Conservation (phyloP, 768 basidiomycete genomes). For the Sarcodon aspratus region DNA sequence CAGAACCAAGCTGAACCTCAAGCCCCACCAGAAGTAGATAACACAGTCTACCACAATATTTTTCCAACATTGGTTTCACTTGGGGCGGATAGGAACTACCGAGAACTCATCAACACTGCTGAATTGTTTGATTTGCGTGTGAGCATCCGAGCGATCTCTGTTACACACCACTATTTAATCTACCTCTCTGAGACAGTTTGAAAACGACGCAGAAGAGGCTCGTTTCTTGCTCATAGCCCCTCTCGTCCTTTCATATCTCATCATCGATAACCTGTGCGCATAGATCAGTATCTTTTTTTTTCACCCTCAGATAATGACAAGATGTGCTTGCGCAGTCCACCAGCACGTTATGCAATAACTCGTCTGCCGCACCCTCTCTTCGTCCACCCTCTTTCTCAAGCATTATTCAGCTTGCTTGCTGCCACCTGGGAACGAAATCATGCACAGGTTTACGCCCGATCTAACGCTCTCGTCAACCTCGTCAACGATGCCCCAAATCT, state of each 20-base stretch:
- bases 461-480: constrained; percentile 28
- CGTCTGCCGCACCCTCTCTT: constrained; percentile 41
- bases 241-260: constrained; percentile 54
- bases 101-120: constrained; percentile 31
- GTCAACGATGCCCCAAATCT: constrained; percentile 37
- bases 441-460: constrained; percentile 39
- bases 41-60: constrained; percentile 25
- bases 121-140: constrained; percentile 39
- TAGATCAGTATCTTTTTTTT: not conserved
- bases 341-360: constrained; percentile 45
- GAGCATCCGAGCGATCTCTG: too few relatives aligned
- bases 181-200: constrained; percentile 7
- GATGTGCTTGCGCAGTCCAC: constrained; percentile 27
- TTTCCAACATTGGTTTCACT: constrained; percentile 33
- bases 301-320: not conserved
- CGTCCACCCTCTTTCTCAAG: constrained; percentile 31
- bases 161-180: too few relatives aligned
- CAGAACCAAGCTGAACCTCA: not conserved
- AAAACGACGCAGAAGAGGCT: constrained; percentile 10
- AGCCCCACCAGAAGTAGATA: not conserved
- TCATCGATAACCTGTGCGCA: constrained; percentile 50
- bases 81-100: constrained; percentile 30
- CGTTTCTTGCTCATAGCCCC: constrained; percentile 42
- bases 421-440: constrained; percentile 47
- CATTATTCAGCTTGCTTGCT: constrained; percentile 33